A percentile compares a stretch with the other conserved stretches of the same genome.
phyloP scores from a whole-genome alignment of 495 filamentous ascomycete species.

The Penicillium salamii region DNA sequence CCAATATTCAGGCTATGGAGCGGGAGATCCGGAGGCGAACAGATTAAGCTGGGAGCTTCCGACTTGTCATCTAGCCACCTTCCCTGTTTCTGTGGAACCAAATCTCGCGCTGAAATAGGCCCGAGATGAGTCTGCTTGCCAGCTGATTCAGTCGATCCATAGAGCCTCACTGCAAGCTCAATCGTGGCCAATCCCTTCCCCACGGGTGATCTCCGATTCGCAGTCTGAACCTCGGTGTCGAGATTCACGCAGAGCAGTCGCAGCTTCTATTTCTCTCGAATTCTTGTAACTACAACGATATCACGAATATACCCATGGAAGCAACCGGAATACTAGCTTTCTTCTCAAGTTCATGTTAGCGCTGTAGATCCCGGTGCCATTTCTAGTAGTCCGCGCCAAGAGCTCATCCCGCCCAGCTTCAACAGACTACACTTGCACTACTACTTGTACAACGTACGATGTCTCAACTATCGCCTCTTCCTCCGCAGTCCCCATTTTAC shows the following conservation, averaged over 20 bases:
- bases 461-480: conserved; percentile 29
- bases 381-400: conserved; percentile 9
- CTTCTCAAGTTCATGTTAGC: conserved; percentile 1
- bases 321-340: no score
- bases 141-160: background rate
- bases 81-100: background rate
- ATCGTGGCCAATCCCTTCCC: background rate
- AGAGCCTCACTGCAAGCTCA: background rate
- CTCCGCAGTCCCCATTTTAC: conserved; percentile 20
- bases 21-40: conserved; percentile 61
- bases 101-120: background rate
- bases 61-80: background rate
- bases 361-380: background rate
- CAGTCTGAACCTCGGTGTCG: no score
- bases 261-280: no score
- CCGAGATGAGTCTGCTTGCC: background rate
- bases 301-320: conserved; percentile 1
- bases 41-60: conserved; percentile 35
- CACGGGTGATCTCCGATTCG: background rate
- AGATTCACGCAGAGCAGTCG: no score
- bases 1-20: conserved; percentile 47
- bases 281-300: background rate
- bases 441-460: conserved; percentile 21
- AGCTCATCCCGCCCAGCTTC: conserved; percentile 9
- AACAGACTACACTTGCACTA: conserved; percentile 1